Conservation (phyloP, 345 rosid species). For the Salix suchowensis region DNA sequence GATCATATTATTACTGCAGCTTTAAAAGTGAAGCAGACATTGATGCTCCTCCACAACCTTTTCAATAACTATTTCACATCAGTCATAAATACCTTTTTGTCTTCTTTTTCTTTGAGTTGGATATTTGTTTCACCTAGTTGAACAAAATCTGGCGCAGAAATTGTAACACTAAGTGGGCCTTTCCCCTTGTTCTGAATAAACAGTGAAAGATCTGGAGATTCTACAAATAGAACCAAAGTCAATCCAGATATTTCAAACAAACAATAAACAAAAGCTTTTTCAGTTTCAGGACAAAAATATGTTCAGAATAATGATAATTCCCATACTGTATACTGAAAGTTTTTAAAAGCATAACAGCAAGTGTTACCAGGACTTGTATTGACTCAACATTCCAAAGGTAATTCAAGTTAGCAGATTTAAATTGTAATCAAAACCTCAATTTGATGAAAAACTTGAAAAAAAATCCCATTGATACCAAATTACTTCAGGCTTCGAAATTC, state of each 20-base stretch:
- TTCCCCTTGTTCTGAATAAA: constrained; percentile 66
- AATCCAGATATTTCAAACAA: constrained; percentile 13
- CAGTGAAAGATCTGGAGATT: constrained; percentile 63
- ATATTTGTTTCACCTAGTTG: constrained; percentile 41
- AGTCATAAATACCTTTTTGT: constrained; percentile 39
- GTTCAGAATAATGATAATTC: not conserved
- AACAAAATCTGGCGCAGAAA: constrained; percentile 55
- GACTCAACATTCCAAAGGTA: not conserved
- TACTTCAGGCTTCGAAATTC: not conserved
- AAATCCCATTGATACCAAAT: not conserved
- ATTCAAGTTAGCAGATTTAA: no score
- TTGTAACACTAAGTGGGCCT: constrained; percentile 36
- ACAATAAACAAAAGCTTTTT: not conserved
- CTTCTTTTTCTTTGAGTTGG: constrained; percentile 44
- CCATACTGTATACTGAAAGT: not conserved
- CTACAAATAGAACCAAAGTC: constrained; percentile 31
- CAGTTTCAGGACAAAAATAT: not conserved
- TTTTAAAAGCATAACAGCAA: not conserved
- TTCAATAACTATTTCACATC: not conserved
- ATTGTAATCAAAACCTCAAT: not conserved
- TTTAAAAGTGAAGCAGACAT: not conserved
- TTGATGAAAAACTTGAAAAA: not conserved
- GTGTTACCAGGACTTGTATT: not conserved
- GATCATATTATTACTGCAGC: not conserved
- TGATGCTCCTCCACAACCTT: not conserved